phyloP scores from a whole-genome alignment of 169 alveolate genomes.

The Theileria parva region DNA sequence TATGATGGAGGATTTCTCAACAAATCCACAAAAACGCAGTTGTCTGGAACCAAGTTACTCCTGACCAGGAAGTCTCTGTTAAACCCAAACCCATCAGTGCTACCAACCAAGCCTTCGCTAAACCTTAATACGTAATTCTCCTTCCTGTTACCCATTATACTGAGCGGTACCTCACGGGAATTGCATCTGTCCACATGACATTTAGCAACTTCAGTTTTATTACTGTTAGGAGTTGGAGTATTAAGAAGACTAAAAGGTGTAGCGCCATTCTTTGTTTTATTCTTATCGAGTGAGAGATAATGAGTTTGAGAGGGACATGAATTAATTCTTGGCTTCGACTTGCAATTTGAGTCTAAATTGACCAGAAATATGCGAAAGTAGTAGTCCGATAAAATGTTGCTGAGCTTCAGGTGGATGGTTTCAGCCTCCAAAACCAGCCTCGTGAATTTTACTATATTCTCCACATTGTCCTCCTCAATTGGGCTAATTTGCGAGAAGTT shows the following conservation, averaged over 20 bases:
- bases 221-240: neutral
- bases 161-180: conserved; percentile 28
- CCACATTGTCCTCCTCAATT: neutral
- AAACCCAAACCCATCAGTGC: neutral
- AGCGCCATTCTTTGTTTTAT: neutral
- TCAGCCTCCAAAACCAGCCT: conserved; percentile 57
- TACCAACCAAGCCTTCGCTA: neutral
- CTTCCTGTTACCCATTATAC: conserved; percentile 16
- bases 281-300: neutral
- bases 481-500: neutral
- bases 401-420: conserved; percentile 47
- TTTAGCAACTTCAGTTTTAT: conserved; percentile 14
- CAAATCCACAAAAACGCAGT: conserved; percentile 57
- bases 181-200: conserved; percentile 64
- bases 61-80: conserved; percentile 25
- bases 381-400: conserved; percentile 29
- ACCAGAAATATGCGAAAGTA: conserved; percentile 58
- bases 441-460: conserved; percentile 7
- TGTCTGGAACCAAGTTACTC: conserved; percentile 36
- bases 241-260: neutral
- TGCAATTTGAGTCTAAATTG: conserved; percentile 58
- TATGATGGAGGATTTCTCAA: conserved; percentile 67
- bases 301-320: conserved; percentile 27
- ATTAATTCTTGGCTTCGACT: conserved; percentile 32
- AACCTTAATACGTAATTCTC: conserved; percentile 63